These are phyloP conservation scores for Mycosphaerella arachidis DNA, from an alignment of 2,329 filamentous ascomycete genomes.

Conservation along the genomic window DNA sequence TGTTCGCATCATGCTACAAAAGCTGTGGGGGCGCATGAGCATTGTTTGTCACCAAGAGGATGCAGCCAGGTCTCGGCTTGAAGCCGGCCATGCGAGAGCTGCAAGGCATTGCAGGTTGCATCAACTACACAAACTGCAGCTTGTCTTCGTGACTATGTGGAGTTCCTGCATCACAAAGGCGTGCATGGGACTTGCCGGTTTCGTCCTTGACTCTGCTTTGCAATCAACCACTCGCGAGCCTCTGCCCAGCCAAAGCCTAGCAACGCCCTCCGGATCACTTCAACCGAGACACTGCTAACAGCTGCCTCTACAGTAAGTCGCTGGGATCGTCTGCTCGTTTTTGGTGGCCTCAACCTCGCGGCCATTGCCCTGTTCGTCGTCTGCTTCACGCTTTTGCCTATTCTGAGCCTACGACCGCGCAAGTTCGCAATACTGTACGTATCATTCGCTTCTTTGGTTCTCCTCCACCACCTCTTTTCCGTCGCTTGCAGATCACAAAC, in stretches of 20 bases:
- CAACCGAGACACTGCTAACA: constrained; percentile 34
- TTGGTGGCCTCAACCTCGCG: constrained; percentile 83
- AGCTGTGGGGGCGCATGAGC: constrained; percentile 20
- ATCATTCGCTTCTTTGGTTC: constrained; percentile 10
- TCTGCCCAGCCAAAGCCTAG: constrained; percentile 5
- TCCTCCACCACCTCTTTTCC: constrained; percentile 2
- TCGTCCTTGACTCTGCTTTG: constrained; percentile 11
- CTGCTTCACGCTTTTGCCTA: constrained; percentile 84
- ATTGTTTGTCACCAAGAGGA: constrained; percentile 16
- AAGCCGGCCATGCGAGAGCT: constrained; percentile 19
- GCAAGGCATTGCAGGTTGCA: constrained; percentile 19
- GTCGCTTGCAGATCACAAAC: constrained; percentile 8
- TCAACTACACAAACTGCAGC: constrained; percentile 8
- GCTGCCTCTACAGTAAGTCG: constrained; percentile 68
- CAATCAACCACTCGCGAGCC: constrained; percentile 11
- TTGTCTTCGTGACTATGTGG: constrained; percentile 19
- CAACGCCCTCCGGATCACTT: constrained; percentile 15
- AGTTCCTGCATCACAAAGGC: constrained; percentile 28
- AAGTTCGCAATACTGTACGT: constrained; percentile 98
- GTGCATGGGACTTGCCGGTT: constrained; percentile 19
- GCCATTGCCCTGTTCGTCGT: constrained; percentile 89
- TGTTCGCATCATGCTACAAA: constrained; percentile 19
- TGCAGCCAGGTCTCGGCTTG: constrained; percentile 18
- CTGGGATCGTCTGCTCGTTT: constrained; percentile 93
- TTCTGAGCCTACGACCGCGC: constrained; percentile 72